phyloP scores from a whole-genome alignment of 2,329 filamentous ascomycete genomes.

The Xylogone sp. region DNA sequence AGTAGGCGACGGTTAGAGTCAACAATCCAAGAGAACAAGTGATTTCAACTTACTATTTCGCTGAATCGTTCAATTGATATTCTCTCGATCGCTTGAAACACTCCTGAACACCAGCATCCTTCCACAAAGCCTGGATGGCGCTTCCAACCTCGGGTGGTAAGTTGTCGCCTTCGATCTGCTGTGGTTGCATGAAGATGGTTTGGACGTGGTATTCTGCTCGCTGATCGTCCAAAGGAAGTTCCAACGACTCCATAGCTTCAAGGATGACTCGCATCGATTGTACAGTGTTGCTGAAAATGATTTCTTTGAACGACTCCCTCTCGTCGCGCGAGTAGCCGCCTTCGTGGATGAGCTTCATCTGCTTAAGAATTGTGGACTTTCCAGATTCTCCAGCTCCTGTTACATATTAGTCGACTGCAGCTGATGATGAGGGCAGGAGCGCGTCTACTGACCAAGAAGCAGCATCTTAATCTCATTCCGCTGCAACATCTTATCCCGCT shows the following conservation, averaged over 20 bases:
- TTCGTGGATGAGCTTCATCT: conserved; percentile 99
- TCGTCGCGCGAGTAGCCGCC: conserved; percentile 97
- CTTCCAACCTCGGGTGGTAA: conserved; percentile 75
- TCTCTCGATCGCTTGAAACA: conserved; percentile 77
- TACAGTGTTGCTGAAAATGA: conserved; percentile 92
- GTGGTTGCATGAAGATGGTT: conserved; percentile 34
- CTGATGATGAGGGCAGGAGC: neutral
- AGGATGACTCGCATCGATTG: conserved; percentile 90
- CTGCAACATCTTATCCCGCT: conserved; percentile 97
- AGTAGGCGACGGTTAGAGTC: conserved; percentile 1
- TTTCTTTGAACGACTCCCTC: conserved; percentile 88
- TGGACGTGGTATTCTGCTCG: conserved; percentile 31
- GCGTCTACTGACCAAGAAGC: conserved; percentile 72
- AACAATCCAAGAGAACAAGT: neutral
- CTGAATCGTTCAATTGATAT: conserved; percentile 93
- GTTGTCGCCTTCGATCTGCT: conserved; percentile 74
- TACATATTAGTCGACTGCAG: conserved; percentile 8
- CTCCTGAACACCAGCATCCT: conserved; percentile 82
- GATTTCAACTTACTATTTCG: conserved; percentile 71
- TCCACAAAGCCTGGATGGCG: conserved; percentile 82
- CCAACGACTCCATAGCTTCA: conserved; percentile 85
- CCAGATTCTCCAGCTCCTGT: conserved; percentile 83
- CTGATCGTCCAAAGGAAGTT: conserved; percentile 71
- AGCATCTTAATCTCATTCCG: conserved; percentile 99
- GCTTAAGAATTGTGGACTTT: conserved; percentile 91